Conservation (phyloP, 108 stramenopile species). For the Stephanodiscus minutulus region DNA sequence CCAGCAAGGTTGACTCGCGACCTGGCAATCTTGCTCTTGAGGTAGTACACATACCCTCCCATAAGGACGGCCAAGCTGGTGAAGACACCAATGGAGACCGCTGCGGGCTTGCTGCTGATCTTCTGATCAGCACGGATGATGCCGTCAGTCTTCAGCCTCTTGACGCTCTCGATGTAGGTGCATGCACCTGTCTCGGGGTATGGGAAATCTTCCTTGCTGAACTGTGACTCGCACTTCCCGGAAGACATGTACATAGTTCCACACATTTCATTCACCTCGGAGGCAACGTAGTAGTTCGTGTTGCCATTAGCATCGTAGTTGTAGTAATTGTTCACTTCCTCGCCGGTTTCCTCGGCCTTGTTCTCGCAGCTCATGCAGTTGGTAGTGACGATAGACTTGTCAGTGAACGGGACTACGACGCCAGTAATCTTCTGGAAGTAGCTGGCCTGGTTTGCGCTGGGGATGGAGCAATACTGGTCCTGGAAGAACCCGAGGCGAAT, state of each 20-base stretch:
- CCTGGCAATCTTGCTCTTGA: constrained; percentile 55
- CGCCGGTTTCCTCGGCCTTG: constrained; percentile 26
- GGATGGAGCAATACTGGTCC: constrained; percentile 76
- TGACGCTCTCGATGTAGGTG: constrained; percentile 84
- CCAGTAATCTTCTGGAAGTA: constrained; percentile 42
- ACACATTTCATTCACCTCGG: constrained; percentile 64
- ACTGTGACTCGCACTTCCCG: constrained; percentile 83
- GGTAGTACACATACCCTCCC: constrained; percentile 82
- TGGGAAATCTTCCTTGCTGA: constrained; percentile 52
- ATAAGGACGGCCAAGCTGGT: constrained; percentile 67
- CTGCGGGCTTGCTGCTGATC: constrained; percentile 71
- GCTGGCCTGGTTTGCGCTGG: constrained; percentile 50
- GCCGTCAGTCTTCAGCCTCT: constrained; percentile 79
- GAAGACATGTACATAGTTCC: constrained; percentile 61
- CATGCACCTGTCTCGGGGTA: constrained; percentile 84
- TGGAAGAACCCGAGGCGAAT: constrained; percentile 80
- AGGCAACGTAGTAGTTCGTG: constrained; percentile 49
- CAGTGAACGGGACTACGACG: constrained; percentile 65
- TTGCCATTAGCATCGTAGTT: constrained; percentile 49
- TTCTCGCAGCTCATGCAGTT: constrained; percentile 54
- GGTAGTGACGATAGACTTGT: constrained; percentile 56
- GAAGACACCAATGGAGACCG: constrained; percentile 75
- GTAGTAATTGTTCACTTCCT: constrained; percentile 24
- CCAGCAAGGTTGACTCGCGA: constrained; percentile 45
- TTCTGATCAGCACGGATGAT: constrained; percentile 73